A percentile compares a stretch with the other conserved stretches of the same genome.
These are phyloP conservation scores for Rubia yunnanensis DNA, from an alignment of 257 asterid genomes.

Conservation along the genomic window DNA sequence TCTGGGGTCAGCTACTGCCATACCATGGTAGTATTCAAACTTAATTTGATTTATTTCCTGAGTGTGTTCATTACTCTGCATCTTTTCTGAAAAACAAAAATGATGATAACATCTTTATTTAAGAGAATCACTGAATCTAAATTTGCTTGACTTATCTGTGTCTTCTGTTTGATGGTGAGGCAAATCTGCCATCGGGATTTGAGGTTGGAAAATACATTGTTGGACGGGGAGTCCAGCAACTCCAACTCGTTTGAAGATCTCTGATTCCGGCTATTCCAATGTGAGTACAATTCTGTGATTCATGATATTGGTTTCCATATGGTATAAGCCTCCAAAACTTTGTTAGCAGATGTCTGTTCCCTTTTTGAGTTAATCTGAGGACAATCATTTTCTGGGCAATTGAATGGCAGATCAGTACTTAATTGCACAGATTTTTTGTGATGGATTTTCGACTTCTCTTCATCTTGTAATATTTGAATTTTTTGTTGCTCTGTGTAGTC, in stretches of 20 bases:
- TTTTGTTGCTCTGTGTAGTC: conserved; percentile 37
- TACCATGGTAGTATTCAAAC: conserved; percentile 56
- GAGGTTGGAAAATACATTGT: conserved; percentile 82
- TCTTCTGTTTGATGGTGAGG: conserved; percentile 32
- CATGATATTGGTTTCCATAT: not conserved
- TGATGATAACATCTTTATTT: too few relatives aligned
- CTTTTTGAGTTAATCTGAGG: too few relatives aligned
- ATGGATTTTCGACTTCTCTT: not conserved
- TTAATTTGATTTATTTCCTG: not conserved
- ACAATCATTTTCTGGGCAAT: too few relatives aligned
- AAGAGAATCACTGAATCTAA: not conserved
- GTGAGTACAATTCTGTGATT: conserved; percentile 17
- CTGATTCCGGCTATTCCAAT: conserved; percentile 92
- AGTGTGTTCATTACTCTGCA: not conserved
- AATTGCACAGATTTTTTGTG: too few relatives aligned
- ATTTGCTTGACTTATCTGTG: conserved; percentile 9
- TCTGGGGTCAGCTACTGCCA: conserved; percentile 95
- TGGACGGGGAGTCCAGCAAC: conserved; percentile 94
- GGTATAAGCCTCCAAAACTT: not conserved
- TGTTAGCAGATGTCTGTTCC: not conserved
- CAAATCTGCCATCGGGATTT: conserved; percentile 86
- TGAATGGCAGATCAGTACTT: too few relatives aligned
- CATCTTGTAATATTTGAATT: not conserved
- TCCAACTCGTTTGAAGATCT: conserved; percentile 77
- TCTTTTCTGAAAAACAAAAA: too few relatives aligned